Conservation (phyloP, 2,329 filamentous ascomycete genomes). For the Zymoseptoria ardabiliae region DNA sequence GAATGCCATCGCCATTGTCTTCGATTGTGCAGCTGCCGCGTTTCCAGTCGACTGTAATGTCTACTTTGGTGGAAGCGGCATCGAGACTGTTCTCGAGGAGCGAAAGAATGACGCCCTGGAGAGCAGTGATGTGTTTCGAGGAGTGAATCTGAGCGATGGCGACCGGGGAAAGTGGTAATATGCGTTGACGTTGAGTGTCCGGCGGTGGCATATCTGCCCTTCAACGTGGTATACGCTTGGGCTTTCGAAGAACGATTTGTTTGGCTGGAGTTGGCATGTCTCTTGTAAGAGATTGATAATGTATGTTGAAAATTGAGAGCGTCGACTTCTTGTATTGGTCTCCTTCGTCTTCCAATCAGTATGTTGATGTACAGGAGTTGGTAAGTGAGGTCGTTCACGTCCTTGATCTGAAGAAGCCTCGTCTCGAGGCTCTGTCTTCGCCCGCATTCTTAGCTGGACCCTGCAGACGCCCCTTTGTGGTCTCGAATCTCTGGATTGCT, state of each 20-base stretch:
- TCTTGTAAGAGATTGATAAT: not conserved
- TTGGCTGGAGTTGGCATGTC: not conserved
- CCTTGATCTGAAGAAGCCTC: not conserved
- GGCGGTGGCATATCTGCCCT: not conserved
- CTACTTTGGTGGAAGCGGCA: slow-evolving; percentile 61
- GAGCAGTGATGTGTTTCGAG: slow-evolving; percentile 67
- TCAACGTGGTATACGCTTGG: not conserved
- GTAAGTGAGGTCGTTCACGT: not conserved
- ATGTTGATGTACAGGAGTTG: not conserved
- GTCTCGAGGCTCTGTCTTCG: not conserved
- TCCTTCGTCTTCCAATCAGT: not conserved
- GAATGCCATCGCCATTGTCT: slow-evolving; percentile 77
- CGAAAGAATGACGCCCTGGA: slow-evolving; percentile 64
- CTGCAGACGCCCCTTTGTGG: not conserved
- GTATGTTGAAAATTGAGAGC: not conserved
- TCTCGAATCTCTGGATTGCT: not conserved
- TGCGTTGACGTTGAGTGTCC: slow-evolving; percentile 8
- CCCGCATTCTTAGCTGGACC: not conserved
- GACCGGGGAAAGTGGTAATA: slow-evolving; percentile 21
- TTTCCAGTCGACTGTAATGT: slow-evolving; percentile 64
- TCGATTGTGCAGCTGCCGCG: slow-evolving; percentile 73
- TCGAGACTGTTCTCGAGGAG: slow-evolving; percentile 81
- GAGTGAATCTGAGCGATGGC: slow-evolving; percentile 65
- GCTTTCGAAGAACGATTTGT: not conserved
- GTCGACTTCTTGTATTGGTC: not conserved